These are phyloP conservation scores for Aquanectria penicillioides DNA, from an alignment of 2,329 filamentous ascomycete species.

Conservation along the genomic window DNA sequence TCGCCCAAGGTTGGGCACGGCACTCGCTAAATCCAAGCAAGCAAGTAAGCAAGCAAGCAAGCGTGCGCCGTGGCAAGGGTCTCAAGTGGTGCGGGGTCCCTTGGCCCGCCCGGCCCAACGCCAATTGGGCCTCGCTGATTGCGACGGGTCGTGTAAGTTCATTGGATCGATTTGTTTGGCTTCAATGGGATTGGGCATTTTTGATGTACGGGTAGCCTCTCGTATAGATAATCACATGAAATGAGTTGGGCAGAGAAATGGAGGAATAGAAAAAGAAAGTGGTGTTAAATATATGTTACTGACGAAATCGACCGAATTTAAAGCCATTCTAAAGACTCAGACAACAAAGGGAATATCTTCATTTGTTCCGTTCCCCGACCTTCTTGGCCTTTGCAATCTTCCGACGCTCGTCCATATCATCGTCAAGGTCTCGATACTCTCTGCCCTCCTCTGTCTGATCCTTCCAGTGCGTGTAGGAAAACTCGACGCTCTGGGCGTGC, in stretches of 20 bases:
- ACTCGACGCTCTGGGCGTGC: constrained; percentile 36
- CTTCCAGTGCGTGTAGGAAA: constrained; percentile 44
- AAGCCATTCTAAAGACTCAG: background rate
- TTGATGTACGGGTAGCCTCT: background rate
- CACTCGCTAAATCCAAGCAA: no score
- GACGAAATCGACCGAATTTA: no score
- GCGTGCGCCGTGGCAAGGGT: background rate
- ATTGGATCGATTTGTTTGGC: constrained; percentile 30
- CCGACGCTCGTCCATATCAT: constrained; percentile 31
- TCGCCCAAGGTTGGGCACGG: no score
- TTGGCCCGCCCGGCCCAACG: background rate
- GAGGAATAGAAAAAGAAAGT: background rate
- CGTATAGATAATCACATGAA: no score
- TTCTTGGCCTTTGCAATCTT: background rate
- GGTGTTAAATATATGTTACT: background rate
- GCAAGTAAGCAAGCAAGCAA: no score
- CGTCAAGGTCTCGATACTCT: constrained; percentile 46
- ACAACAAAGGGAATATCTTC: background rate
- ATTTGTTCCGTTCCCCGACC: background rate
- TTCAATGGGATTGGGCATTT: constrained; percentile 6
- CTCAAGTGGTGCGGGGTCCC: constrained; percentile 17
- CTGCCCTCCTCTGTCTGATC: constrained; percentile 42
- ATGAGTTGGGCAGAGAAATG: background rate
- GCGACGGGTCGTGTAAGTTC: constrained; percentile 39
- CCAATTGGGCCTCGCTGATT: constrained; percentile 23